phyloP scores from a whole-genome alignment of 2,329 filamentous ascomycete genomes.

The Sporothrix curviconia region DNA sequence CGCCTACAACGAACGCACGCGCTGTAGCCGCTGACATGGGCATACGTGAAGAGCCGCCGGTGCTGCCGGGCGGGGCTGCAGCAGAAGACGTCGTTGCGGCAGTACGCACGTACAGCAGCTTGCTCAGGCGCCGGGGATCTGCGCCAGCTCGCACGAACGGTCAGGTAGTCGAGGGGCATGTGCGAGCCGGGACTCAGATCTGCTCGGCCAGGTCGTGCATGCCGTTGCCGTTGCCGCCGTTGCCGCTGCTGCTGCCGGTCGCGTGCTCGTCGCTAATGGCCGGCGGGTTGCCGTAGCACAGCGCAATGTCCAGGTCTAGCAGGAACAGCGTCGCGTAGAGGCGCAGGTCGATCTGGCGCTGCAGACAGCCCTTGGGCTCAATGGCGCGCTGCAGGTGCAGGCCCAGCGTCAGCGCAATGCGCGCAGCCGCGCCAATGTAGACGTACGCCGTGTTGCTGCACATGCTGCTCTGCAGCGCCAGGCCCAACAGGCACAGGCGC shows the following conservation, averaged over 20 bases:
- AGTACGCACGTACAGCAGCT: constrained; percentile 18
- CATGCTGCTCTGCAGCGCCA: constrained; percentile 23
- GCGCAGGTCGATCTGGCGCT: constrained; percentile 23
- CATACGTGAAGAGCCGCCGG: too few relatives aligned
- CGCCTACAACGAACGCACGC: too few relatives aligned
- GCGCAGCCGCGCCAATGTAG: constrained; percentile 23
- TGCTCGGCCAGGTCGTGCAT: constrained; percentile 20
- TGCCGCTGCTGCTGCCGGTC: neutral
- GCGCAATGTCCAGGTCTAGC: constrained; percentile 24
- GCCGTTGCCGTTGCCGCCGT: neutral
- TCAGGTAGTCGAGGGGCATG: constrained; percentile 24
- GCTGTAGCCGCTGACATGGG: neutral
- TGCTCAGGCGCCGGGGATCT: constrained; percentile 20
- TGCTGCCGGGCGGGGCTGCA: neutral
- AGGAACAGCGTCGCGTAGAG: constrained; percentile 24
- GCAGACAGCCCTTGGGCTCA: constrained; percentile 21
- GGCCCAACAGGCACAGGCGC: constrained; percentile 24
- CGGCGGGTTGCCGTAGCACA: constrained; percentile 24
- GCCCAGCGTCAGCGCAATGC: constrained; percentile 24
- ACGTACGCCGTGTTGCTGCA: constrained; percentile 24
- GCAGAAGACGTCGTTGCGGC: neutral
- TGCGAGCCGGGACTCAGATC: constrained; percentile 24
- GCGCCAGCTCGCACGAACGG: constrained; percentile 22
- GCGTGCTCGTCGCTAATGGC: constrained; percentile 22
- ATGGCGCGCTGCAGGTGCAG: constrained; percentile 22